Conservation (phyloP, 305 asterid species). For the Solanum aculeatissimum region DNA sequence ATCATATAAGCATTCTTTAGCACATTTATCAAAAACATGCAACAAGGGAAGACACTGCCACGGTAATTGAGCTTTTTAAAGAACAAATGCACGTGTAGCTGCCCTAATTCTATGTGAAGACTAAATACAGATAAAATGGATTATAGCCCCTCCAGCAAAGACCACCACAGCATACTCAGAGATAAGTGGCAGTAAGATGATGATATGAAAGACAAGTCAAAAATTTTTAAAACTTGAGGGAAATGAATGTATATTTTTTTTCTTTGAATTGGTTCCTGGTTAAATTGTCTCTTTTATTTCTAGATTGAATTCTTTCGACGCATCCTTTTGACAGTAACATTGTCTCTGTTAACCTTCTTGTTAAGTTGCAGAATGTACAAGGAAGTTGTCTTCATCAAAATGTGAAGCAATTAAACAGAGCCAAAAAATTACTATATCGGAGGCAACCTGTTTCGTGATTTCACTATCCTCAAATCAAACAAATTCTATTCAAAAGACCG, state of each 20-base stretch:
- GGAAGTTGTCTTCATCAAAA: constrained; percentile 31
- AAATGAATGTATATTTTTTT: background rate
- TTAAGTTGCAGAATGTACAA: constrained; percentile 42
- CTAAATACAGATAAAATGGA: background rate
- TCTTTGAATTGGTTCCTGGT: background rate
- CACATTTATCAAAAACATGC: background rate
- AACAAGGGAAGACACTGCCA: background rate
- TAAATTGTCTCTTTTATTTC: background rate
- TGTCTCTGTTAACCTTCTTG: background rate
- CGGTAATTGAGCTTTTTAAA: background rate
- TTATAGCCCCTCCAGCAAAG: background rate
- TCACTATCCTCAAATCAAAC: constrained; percentile 42
- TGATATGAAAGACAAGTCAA: background rate
- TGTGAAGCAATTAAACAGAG: constrained; percentile 18
- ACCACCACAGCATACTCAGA: background rate
- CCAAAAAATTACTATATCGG: constrained; percentile 15
- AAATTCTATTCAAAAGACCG: constrained; percentile 23
- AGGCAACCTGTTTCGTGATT: constrained; percentile 43
- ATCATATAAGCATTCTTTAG: background rate
- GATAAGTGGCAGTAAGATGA: background rate
- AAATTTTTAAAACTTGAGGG: background rate
- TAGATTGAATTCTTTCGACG: background rate
- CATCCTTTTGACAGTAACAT: background rate
- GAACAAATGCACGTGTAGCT: background rate
- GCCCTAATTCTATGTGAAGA: background rate